Base-by-base conservation (phyloP, 2,329 filamentous ascomycete species). In the Fusarium sp. region DNA sequence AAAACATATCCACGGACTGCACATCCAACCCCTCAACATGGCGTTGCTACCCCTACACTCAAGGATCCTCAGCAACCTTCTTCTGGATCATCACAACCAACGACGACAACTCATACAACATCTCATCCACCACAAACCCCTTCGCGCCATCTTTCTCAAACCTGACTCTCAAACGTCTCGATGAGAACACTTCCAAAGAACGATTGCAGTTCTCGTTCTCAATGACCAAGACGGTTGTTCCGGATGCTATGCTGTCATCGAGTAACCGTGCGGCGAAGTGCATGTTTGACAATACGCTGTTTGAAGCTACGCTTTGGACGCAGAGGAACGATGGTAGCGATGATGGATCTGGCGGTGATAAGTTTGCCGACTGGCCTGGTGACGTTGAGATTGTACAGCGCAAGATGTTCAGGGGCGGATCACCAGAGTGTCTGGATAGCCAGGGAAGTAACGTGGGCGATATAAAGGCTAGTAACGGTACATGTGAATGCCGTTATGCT, bases 281-380 rank as follows among this genome's bases (percentile, higher is more conserved):
- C 79, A 86, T 82, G 64, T 92, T 87, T 79, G 84, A 85, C 58
- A 77, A 81, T 30, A 90, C 89, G 1, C 81, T 79, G 2, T 83
- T 92, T 67, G 79, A 84, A 27, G 90, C 84, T 1, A 87, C 83
- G 6, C 78, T 92, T 3, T 92, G 90, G 81, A 91, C 88, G n/a
- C 77, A 81, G 2, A 77, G 80, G 5, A 75, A 78, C 40, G 65
- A 64, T 47, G 18, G 16, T 38, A 47, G 74, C 38, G 54, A 70
- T 40, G 46, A 73, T 42, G 58, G 58, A 32, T 52, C 52, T 32
- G 59, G 34, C 6, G 49, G 40, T 30, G 43, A 68, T 18, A 74
- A 72, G 25, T 85, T 82, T 71, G 70, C 78, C 16, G 71, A 78
- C 2, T 91, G 89, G 89, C 87, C 88, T 0, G 89, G 84, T 60